Evolutionary conservation across 495 filamentous ascomycete genomes (phyloP).

Genomic region (Terfezia claveryi): DNA sequence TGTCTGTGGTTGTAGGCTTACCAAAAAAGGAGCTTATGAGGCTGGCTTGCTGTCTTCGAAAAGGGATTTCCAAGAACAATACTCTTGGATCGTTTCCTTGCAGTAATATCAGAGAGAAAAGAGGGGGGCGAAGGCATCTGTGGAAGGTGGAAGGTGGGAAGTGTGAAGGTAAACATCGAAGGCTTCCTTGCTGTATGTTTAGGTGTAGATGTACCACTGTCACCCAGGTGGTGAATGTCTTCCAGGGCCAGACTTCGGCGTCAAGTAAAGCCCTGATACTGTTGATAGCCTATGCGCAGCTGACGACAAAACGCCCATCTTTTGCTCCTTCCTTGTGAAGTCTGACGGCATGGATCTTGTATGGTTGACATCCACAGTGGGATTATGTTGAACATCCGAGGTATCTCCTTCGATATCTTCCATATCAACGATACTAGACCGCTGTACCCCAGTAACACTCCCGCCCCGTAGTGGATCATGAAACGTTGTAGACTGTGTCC

Average conservation of each 20-base stretch:
- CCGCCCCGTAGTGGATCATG: constrained; percentile 1
- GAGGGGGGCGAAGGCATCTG: neutral
- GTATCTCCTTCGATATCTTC: neutral
- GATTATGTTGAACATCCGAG: neutral
- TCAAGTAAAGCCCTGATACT: neutral
- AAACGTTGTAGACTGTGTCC: constrained; percentile 8
- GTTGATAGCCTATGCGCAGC: neutral
- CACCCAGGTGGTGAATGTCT: too few relatives aligned
- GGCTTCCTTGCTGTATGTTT: neutral
- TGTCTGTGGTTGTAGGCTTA: neutral
- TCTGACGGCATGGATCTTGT: neutral
- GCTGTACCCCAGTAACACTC: neutral
- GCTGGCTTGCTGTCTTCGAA: constrained; percentile 3
- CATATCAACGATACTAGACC: too few relatives aligned
- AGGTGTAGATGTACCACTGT: neutral
- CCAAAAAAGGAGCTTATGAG: neutral
- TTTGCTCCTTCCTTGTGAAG: neutral
- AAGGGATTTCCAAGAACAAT: neutral
- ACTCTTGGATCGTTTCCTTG: neutral
- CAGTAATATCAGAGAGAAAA: constrained; percentile 2
- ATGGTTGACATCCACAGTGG: neutral
- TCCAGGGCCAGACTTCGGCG: too few relatives aligned
- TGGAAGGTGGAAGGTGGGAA: neutral
- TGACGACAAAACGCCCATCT: neutral
- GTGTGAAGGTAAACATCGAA: neutral